Conservation (phyloP, 164 flowering plant genomes). For the Magnolia sinica region DNA sequence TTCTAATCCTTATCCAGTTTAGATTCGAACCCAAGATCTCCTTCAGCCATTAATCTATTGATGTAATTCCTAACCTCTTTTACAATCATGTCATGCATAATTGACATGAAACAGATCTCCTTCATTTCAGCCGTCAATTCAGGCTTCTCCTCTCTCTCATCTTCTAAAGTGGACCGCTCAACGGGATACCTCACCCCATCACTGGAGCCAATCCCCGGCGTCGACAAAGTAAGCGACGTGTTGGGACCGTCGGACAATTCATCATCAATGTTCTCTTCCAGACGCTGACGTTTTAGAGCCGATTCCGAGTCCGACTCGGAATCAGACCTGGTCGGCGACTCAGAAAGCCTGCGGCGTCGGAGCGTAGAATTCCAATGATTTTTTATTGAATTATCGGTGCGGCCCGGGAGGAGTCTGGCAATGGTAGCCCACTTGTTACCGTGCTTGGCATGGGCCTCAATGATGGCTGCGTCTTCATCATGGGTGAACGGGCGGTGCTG, state of each 20-base stretch:
- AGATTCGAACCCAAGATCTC: not conserved
- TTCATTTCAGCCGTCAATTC: slow-evolving; percentile 22
- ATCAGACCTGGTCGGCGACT: slow-evolving; percentile 18
- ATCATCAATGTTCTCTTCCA: slow-evolving; percentile 1
- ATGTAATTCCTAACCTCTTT: slow-evolving; percentile 57
- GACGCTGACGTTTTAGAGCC: slow-evolving; percentile 20
- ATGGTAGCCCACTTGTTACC: slow-evolving; percentile 89
- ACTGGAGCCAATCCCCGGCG: slow-evolving; percentile 25
- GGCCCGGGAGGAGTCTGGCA: slow-evolving; percentile 60
- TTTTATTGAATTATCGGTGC: slow-evolving; percentile 74
- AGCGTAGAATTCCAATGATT: slow-evolving; percentile 77
- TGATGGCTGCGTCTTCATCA: slow-evolving; percentile 53
- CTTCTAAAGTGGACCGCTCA: not conserved
- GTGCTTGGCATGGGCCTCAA: slow-evolving; percentile 46
- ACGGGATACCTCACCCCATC: not conserved
- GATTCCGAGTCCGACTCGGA: slow-evolving; percentile 29
- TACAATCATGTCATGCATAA: slow-evolving; percentile 53
- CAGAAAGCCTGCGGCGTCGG: slow-evolving; percentile 33
- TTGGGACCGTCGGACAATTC: slow-evolving; percentile 1
- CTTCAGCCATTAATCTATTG: slow-evolving; percentile 48
- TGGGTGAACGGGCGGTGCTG: slow-evolving; percentile 62
- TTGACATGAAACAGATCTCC: slow-evolving; percentile 30
- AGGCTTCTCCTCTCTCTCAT: slow-evolving; percentile 13
- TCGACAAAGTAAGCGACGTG: slow-evolving; percentile 38
- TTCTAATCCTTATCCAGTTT: not conserved